These are phyloP conservation scores for Verruconis gallopava DNA, from an alignment of 2,329 filamentous ascomycete species.

Conservation along the genomic window DNA sequence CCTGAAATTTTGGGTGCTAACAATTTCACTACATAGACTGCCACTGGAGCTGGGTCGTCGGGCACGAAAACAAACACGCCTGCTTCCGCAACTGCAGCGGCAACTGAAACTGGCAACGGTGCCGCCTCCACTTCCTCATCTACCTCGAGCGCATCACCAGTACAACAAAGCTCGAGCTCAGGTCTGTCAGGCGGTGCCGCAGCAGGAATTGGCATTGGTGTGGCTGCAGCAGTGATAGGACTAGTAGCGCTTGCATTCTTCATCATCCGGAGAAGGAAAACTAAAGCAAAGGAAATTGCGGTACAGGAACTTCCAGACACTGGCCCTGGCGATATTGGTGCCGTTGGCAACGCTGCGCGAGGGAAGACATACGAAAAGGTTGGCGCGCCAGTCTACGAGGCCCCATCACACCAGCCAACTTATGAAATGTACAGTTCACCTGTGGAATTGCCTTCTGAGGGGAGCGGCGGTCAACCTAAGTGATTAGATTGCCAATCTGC, in stretches of 20 bases:
- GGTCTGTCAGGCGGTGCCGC: constrained; percentile 9
- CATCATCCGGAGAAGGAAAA: neutral
- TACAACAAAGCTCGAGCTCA: neutral
- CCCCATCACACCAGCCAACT: neutral
- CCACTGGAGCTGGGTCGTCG: too few species aligned
- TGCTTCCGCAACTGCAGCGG: neutral
- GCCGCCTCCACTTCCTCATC: neutral
- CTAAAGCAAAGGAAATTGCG: neutral
- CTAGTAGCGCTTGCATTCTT: constrained; percentile 1
- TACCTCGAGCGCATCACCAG: neutral
- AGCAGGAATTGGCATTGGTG: constrained; percentile 9
- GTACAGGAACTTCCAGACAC: neutral
- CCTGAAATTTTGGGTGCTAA: too few species aligned
- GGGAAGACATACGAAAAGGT: neutral
- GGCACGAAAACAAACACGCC: too few species aligned
- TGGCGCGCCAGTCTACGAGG: neutral
- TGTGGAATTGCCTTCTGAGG: neutral
- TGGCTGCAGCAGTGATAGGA: constrained; percentile 3
- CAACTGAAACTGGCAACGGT: constrained; percentile 1
- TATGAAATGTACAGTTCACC: neutral
- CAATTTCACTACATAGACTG: too few species aligned
- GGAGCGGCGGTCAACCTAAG: too few species aligned
- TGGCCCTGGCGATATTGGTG: neutral
- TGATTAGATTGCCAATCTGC: too few species aligned
- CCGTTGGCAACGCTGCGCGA: neutral